These are phyloP conservation scores for Podaxis sp. DNA, from an alignment of 768 basidiomycete genomes.

Conservation along the genomic window DNA sequence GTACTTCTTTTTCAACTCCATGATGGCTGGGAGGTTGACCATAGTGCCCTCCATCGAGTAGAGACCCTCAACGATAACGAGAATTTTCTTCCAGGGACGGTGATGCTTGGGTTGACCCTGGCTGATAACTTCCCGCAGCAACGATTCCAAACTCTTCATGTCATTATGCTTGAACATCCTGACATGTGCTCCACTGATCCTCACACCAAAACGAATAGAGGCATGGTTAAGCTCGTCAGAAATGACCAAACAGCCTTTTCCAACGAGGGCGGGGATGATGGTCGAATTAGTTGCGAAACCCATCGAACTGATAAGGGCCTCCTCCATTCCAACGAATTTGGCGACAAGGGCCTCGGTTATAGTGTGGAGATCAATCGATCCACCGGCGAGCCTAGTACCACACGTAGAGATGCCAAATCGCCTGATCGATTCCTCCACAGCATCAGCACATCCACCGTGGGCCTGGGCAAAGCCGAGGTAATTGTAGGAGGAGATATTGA, in stretches of 20 bases:
- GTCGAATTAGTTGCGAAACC: slow-evolving; percentile 97
- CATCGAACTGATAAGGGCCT: slow-evolving; percentile 89
- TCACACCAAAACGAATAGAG: slow-evolving; percentile 89
- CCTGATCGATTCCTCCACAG: slow-evolving; percentile 80
- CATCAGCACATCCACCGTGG: slow-evolving; percentile 91
- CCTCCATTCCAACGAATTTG: slow-evolving; percentile 87
- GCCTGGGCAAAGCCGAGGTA: slow-evolving; percentile 98
- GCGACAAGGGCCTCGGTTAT: slow-evolving; percentile 86
- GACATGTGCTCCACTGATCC: slow-evolving; percentile 85
- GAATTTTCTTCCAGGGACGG: slow-evolving; percentile 98
- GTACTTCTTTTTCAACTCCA: slow-evolving; percentile 91
- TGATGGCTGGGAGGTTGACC: slow-evolving; percentile 75
- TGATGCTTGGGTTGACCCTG: slow-evolving; percentile 98
- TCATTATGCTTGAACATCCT: slow-evolving; percentile 98
- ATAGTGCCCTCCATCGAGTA: slow-evolving; percentile 99
- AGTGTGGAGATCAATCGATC: slow-evolving; percentile 82
- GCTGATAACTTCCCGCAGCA: slow-evolving; percentile 88
- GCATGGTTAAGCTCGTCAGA: slow-evolving; percentile 98
- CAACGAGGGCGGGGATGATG: slow-evolving; percentile 85
- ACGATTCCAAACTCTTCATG: slow-evolving; percentile 74
- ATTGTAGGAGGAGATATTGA: slow-evolving; percentile 98
- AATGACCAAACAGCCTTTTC: slow-evolving; percentile 91
- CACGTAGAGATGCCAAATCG: slow-evolving; percentile 80
- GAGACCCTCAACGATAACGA: slow-evolving; percentile 91
- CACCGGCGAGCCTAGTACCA: slow-evolving; percentile 80